Evolutionary conservation across 352 stramenopile genomes (phyloP).

Genomic region (Phytophthora sp.): DNA sequence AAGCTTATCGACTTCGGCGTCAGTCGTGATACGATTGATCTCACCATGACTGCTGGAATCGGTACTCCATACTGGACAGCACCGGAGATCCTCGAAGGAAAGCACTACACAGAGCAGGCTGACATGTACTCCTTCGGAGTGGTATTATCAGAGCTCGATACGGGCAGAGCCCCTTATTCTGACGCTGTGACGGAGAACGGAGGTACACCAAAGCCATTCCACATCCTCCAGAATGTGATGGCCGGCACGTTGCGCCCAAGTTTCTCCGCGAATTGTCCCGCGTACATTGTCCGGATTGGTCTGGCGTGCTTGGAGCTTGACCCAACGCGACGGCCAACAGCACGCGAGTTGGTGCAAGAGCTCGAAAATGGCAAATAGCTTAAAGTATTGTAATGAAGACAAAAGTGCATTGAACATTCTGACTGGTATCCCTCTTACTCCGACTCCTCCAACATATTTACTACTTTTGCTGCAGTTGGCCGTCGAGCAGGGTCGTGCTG

Average conservation of each 20-base stretch:
- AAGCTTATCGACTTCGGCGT: slow-evolving; percentile 88
- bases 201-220: slow-evolving; percentile 30
- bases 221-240: slow-evolving; percentile 52
- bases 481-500: slow-evolving; percentile 43
- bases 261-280: slow-evolving; percentile 47
- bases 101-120: slow-evolving; percentile 31
- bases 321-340: slow-evolving; percentile 31
- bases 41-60: slow-evolving; percentile 61
- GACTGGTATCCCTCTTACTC: no score
- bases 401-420: no score
- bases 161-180: slow-evolving; percentile 32
- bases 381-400: neutral
- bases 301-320: slow-evolving; percentile 31
- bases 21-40: slow-evolving; percentile 29
- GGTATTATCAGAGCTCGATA: slow-evolving; percentile 44
- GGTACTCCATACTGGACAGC: slow-evolving; percentile 52
- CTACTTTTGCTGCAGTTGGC: slow-evolving; percentile 23
- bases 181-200: slow-evolving; percentile 22
- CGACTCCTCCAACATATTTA: slow-evolving; percentile 4
- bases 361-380: slow-evolving; percentile 4
- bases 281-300: slow-evolving; percentile 32
- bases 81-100: slow-evolving; percentile 66
- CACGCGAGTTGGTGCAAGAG: slow-evolving; percentile 30
- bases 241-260: slow-evolving; percentile 41
- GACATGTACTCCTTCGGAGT: slow-evolving; percentile 51